phyloP scores from a whole-genome alignment of 805 yeast genomes.

The Monosporozyma solicola region DNA sequence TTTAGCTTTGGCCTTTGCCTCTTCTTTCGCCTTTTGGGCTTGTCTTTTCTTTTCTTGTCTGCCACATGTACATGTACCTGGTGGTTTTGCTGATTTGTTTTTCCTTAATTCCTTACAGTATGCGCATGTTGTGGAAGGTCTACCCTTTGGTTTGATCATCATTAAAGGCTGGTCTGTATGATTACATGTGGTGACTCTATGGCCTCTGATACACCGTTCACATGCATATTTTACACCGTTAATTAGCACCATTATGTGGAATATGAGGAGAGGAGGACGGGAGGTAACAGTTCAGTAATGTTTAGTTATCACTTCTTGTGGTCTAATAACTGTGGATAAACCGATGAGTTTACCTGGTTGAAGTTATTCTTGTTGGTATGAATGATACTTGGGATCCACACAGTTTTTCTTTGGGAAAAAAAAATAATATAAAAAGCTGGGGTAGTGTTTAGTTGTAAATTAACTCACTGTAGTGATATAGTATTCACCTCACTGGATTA shows the following conservation, averaged over 20 bases:
- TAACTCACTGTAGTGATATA: too few species aligned
- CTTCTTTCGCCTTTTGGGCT: conserved; percentile 28
- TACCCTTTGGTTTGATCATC: conserved; percentile 92
- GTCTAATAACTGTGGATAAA: too few species aligned
- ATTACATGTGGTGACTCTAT: conserved; percentile 86
- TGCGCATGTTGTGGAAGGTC: conserved; percentile 87
- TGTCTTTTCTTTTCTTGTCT: conserved; percentile 38
- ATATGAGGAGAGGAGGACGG: background rate
- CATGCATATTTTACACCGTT: conserved; percentile 95
- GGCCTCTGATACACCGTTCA: conserved; percentile 93
- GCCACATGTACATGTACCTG: conserved; percentile 54
- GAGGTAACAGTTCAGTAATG: too few species aligned
- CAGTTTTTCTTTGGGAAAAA: too few species aligned
- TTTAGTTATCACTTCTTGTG: too few species aligned
- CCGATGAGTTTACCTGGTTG: too few species aligned
- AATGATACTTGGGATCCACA: too few species aligned
- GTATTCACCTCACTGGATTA: too few species aligned
- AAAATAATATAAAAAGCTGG: too few species aligned
- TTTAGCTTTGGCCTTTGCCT: conserved; percentile 23
- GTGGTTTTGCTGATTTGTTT: conserved; percentile 51
- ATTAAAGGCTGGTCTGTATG: conserved; percentile 86
- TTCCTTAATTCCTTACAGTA: conserved; percentile 76
- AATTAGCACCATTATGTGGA: conserved; percentile 61
- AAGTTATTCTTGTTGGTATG: too few species aligned
- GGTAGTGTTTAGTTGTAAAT: too few species aligned